Base-by-base conservation (phyloP, 768 basidiomycete genomes). In the Leccinum aurantiacum region DNA sequence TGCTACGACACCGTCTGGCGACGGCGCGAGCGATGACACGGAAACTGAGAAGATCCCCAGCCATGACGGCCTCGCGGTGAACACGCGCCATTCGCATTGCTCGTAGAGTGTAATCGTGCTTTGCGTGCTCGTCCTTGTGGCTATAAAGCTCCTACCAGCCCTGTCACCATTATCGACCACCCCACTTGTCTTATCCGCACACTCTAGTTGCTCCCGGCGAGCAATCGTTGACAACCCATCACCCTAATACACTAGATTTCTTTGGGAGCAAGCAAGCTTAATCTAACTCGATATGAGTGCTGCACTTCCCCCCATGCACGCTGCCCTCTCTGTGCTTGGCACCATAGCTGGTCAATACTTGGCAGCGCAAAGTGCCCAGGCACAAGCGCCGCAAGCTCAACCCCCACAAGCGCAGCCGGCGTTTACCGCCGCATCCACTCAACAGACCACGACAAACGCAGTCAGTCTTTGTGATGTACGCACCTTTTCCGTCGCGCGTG, bases 391-490 rank as follows among this genome's bases (percentile, higher is more conserved):
- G 15, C 71, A 66, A 41, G 54, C 65, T 35, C 70, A 72, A 49
- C 61, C 70, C 41, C 61, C 61, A 1, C 64, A 68, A 60, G 49
- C 60, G 25, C 75, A 67, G 53, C 70, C 72, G 46, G 57, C 52
- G 3, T 53, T 37, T 35, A 66, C 56, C 22, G 31, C 54, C 29
- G 35, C 59, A 7, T 25, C 60, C 35, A 47, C 65, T 33, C 62
- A 51, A 52, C 71, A 69, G 37, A 31, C 69, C 51, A 64, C 70
- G 54, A 61, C 56, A 49, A 69, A 61, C 52, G 63, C 74, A 50
- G 72, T 75, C 14, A 75, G 67, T 52, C 71, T 84, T 38, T 87
- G 85, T 71, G 79, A 85, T 64, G 85, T 87, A 66, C 57, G 79
- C 72, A 13, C 24, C 51, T 24, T 15, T 27, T 29, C 49, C 60